A percentile compares a stretch with the other conserved stretches of the same genome.
These are phyloP conservation scores for Mycena sp. DNA, from an alignment of 1,284 basidiomycete genomes.

Conservation along the genomic window DNA sequence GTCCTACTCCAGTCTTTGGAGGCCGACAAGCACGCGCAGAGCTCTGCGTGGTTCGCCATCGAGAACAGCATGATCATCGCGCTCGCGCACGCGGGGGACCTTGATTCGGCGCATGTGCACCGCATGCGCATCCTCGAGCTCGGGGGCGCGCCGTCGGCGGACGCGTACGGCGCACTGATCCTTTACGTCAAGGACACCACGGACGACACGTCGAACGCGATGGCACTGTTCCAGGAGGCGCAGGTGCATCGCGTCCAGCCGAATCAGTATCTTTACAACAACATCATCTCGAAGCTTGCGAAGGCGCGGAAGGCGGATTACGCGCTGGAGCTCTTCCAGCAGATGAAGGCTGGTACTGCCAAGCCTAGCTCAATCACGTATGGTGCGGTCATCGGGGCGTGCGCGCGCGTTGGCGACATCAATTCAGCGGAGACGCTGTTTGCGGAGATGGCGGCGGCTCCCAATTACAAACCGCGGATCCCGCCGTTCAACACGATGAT, in stretches of 20 bases:
- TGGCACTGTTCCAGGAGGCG: slow-evolving; percentile 86
- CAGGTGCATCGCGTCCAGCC: slow-evolving; percentile 74
- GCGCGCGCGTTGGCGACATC: slow-evolving; percentile 92
- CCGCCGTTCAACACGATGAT: slow-evolving; percentile 99
- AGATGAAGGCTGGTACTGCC: slow-evolving; percentile 79
- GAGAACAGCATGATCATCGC: slow-evolving; percentile 93
- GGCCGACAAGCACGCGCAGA: slow-evolving; percentile 59
- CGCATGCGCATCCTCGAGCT: slow-evolving; percentile 81
- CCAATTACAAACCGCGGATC: slow-evolving; percentile 86
- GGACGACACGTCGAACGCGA: slow-evolving; percentile 89
- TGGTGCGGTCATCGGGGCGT: slow-evolving; percentile 95
- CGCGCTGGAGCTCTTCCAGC: slow-evolving; percentile 86
- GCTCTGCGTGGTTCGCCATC: slow-evolving; percentile 76
- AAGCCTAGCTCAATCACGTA: slow-evolving; percentile 91
- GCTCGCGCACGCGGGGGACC: slow-evolving; percentile 81
- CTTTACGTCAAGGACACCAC: slow-evolving; percentile 91
- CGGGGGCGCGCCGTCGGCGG: slow-evolving; percentile 83
- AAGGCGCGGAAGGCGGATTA: slow-evolving; percentile 92
- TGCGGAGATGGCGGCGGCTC: slow-evolving; percentile 81
- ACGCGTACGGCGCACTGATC: slow-evolving; percentile 93
- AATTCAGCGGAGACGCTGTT: slow-evolving; percentile 87
- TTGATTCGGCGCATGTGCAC: slow-evolving; percentile 85
- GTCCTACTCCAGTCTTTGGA: slow-evolving; percentile 57
- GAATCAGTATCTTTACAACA: slow-evolving; percentile 93
- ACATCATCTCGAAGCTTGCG: slow-evolving; percentile 93